Percentiles rank a stretch among this genome's conserved stretches.
These are phyloP conservation scores for Tieghemiomyces parasiticus DNA, from an alignment of 192 early-diverging fungal genomes.

Conservation along the genomic window DNA sequence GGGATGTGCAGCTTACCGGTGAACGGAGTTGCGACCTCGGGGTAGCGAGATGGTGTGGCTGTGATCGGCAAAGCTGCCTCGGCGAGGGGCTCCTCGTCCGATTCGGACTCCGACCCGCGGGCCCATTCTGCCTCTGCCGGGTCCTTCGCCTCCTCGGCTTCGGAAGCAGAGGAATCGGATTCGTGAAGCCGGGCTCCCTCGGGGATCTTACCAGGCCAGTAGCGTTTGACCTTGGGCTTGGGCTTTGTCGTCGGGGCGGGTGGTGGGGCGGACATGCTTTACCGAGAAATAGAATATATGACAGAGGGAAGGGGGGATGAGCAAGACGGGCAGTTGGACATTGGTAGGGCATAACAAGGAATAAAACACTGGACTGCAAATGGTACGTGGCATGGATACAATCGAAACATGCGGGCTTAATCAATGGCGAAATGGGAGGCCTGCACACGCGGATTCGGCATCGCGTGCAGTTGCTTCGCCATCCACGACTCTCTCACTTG, in stretches of 20 bases:
- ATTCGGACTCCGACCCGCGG: not conserved
- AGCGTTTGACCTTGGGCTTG: not conserved
- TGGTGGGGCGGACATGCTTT: not conserved
- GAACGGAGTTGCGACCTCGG: not conserved
- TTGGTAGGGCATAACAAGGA: no score
- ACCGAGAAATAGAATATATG: no score
- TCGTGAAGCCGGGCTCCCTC: slow-evolving; percentile 1
- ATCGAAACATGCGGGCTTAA: no score
- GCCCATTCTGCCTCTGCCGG: slow-evolving; percentile 3
- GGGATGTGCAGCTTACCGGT: not conserved
- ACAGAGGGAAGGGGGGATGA: no score
- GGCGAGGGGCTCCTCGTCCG: not conserved
- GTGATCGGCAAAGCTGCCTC: not conserved
- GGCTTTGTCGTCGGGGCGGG: not conserved
- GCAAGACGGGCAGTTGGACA: no score
- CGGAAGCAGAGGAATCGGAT: not conserved
- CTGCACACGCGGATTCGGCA: no score
- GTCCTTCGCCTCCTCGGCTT: not conserved
- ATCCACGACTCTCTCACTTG: no score
- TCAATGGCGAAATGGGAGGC: no score
- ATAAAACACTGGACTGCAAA: no score
- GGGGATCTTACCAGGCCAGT: slow-evolving; percentile 4
- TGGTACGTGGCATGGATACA: no score
- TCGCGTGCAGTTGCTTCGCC: no score
- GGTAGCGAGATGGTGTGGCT: not conserved